Evolutionary conservation across 441 rosid species (phyloP).

Genomic region (Geranium incanum): DNA sequence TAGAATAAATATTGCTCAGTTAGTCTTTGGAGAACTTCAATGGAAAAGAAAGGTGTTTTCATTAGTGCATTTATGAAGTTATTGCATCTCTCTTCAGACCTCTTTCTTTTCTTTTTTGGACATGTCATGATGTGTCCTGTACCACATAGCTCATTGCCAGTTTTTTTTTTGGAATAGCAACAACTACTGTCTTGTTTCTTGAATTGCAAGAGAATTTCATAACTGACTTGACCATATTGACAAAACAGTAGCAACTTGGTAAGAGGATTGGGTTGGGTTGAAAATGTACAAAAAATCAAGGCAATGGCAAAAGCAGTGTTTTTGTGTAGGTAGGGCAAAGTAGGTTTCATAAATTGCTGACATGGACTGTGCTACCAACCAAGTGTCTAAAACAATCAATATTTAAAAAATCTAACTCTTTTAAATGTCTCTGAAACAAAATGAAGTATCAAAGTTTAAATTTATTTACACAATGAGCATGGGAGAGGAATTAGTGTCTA

Average conservation of each 20-base stretch:
- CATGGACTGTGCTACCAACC: not conserved
- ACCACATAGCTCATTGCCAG: not conserved
- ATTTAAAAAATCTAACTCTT: not conserved
- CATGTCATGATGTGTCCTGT: not conserved
- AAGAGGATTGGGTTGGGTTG: not conserved
- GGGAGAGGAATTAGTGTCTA: not conserved
- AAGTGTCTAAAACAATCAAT: not conserved
- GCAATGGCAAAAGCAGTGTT: not conserved
- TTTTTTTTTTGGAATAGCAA: conserved; percentile 1
- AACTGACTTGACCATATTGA: not conserved
- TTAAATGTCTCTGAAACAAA: not conserved
- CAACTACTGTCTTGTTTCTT: not conserved
- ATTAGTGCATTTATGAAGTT: not conserved
- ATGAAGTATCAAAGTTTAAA: not conserved
- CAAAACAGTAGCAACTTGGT: not conserved
- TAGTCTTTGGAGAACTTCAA: conserved; percentile 1
- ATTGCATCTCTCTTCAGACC: not conserved
- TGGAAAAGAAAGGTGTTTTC: not conserved
- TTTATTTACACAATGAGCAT: not conserved
- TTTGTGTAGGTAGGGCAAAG: not conserved
- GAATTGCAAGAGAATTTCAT: not conserved
- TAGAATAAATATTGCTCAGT: not conserved
- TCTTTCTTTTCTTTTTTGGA: not conserved
- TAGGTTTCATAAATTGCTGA: not conserved
- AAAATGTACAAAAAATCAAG: not conserved